A percentile compares a stretch with the other conserved stretches of the same genome.
These are phyloP conservation scores for Metschnikowia henanensis DNA, from an alignment of 805 yeast genomes.

Conservation along the genomic window DNA sequence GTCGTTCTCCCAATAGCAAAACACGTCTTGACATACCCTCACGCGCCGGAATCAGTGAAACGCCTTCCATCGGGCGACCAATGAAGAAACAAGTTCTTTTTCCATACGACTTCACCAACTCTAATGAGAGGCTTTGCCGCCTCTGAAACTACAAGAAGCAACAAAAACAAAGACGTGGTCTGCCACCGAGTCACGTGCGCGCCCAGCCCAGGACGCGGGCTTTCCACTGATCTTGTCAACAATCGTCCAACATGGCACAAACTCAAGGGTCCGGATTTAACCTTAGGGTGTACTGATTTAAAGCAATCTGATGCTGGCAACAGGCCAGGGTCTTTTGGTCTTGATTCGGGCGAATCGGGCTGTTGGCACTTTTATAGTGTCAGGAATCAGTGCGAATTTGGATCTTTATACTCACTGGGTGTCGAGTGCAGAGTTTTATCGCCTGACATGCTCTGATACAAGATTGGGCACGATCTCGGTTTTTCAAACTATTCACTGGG, in stretches of 20 bases:
- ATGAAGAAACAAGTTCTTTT: conserved; percentile 4
- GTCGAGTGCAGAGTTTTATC: not conserved
- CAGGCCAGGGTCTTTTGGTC: conserved; percentile 7
- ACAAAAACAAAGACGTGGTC: not conserved
- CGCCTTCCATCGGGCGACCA: not conserved
- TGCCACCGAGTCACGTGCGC: not conserved
- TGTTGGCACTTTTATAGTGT: conserved; percentile 4
- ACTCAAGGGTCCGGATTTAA: not conserved
- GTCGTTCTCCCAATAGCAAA: not conserved
- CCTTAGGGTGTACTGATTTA: conserved; percentile 19
- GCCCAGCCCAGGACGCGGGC: not conserved
- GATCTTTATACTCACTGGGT: not conserved
- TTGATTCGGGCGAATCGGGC: conserved; percentile 1
- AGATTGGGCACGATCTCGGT: not conserved
- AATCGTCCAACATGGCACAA: conserved; percentile 3
- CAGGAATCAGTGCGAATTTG: conserved; percentile 1
- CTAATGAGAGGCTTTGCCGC: conserved; percentile 2
- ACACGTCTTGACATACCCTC: conserved; percentile 6
- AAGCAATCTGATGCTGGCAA: not conserved
- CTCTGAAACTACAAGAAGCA: not conserved
- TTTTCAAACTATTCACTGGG: not conserved
- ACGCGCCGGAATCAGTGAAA: conserved; percentile 14
- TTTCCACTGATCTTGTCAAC: not conserved
- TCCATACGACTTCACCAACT: not conserved
- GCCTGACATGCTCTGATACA: not conserved